phyloP scores from a whole-genome alignment of 768 basidiomycete species.

The Phlebiopsis gigantea region DNA sequence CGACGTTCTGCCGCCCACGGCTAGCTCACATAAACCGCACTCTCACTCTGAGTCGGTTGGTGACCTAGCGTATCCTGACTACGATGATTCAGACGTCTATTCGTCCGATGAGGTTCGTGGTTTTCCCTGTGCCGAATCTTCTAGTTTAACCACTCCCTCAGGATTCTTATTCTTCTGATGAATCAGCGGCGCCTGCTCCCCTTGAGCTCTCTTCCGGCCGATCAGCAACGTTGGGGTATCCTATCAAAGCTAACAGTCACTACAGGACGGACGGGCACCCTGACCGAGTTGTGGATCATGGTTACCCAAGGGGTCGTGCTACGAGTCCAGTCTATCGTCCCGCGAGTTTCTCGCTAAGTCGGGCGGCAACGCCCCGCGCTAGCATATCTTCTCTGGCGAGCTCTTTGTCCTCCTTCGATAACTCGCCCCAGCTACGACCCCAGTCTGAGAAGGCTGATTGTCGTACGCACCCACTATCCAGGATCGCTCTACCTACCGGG shows the following conservation, averaged over 20 bases:
- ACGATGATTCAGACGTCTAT: constrained; percentile 1
- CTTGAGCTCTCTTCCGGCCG: background rate
- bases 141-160: background rate
- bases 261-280: background rate
- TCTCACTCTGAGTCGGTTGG: background rate
- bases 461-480: background rate
- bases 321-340: constrained; percentile 1
- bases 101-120: constrained; percentile 6
- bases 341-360: background rate
- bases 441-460: background rate
- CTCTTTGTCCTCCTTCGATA: background rate
- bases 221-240: background rate
- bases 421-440: background rate
- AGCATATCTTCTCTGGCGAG: background rate
- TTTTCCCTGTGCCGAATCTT: background rate
- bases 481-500: background rate
- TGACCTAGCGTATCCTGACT: background rate
- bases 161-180: constrained; percentile 1
- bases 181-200: background rate
- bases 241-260: too few relatives aligned
- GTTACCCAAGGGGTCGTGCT: background rate
- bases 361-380: background rate
- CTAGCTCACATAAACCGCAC: background rate
- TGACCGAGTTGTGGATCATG: background rate
- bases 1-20: background rate